Conservation (phyloP, 2,329 filamentous ascomycete species). For the Fonsecaea monophora region DNA sequence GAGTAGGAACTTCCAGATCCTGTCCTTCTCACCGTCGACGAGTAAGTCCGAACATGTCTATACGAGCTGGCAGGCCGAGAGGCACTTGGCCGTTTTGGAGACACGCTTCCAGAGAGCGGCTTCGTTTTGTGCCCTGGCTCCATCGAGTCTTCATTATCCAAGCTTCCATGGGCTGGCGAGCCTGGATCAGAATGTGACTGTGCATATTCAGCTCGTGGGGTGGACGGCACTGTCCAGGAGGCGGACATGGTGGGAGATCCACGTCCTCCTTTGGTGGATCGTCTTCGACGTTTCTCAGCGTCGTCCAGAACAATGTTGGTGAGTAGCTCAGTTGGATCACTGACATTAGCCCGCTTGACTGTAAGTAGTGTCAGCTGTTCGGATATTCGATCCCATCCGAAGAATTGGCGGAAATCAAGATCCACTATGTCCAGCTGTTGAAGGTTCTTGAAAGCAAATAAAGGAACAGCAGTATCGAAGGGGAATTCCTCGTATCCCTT, state of each 20-base stretch:
- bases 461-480: conserved; percentile 93
- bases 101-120: conserved; percentile 67
- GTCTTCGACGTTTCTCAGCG: conserved; percentile 86
- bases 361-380: conserved; percentile 91
- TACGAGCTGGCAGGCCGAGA: conserved; percentile 73
- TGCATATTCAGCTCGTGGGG: conserved; percentile 68
- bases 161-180: conserved; percentile 60
- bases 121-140: conserved; percentile 24
- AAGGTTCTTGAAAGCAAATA: conserved; percentile 97
- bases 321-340: conserved; percentile 87
- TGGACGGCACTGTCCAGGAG: conserved; percentile 68
- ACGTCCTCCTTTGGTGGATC: conserved; percentile 75
- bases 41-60: conserved; percentile 68
- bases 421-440: conserved; percentile 92
- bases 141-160: conserved; percentile 42
- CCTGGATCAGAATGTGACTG: conserved; percentile 73
- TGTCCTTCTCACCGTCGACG: conserved; percentile 80
- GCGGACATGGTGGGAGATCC: conserved; percentile 73
- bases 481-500: conserved; percentile 96
- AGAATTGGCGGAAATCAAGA: conserved; percentile 95
- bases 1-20: conserved; percentile 94
- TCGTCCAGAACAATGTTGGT: conserved; percentile 95
- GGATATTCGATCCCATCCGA: conserved; percentile 92
- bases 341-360: conserved; percentile 83
- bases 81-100: conserved; percentile 76